Base-by-base conservation (phyloP, 2,329 filamentous ascomycete species). In the Leptosphaerulina australis region DNA sequence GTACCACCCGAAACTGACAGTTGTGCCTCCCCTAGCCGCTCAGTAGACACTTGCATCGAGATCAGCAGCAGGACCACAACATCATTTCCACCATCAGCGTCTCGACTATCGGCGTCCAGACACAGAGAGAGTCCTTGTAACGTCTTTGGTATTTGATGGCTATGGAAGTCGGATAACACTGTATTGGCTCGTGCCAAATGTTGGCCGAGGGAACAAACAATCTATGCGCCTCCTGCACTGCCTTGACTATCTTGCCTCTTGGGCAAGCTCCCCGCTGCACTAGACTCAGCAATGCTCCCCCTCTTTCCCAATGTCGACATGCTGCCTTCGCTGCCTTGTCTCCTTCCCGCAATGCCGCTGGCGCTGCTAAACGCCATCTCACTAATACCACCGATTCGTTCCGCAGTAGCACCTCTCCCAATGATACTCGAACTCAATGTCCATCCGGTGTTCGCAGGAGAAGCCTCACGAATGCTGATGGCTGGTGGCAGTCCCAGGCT, bases 401-500 rank as follows among this genome's bases (percentile, higher is more conserved):
- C 50, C 5, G 20, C 33, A 10, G 41, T 43, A 28, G 40, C 30
- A 9, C 59, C 52, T 40, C 56, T 43, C 3, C 54, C 59, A 17
- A 53, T 50, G 14, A 59, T 49, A 7, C 53, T 57, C 8, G 63
- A 63, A 22, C 61, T 60, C 8, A 64, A 25, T 1, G 48, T 56
- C 68, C 69, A 69, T 3, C 63, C 65, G n/a, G 51, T 38, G n/a
- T 33, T 54, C 7, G 59, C 66, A 0, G 69, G 69, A 49, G 68
- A 72, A 3, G 68, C 70, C 20, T 70, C 67, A 7, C 65, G 53
- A 36, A 72, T 67, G 29, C 58, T 70, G 15, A 73, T 71, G n/a
- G 69, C 67, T 9, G 75, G 75, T 12, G 76, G 76, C 24, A 79
- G 53, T 10, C 71, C 69, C 50, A 79, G 62, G 5, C 64, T 74